Evolutionary conservation across 371 early-diverging fungal genomes (phyloP).

Genomic region (Circinella umbellata): DNA sequence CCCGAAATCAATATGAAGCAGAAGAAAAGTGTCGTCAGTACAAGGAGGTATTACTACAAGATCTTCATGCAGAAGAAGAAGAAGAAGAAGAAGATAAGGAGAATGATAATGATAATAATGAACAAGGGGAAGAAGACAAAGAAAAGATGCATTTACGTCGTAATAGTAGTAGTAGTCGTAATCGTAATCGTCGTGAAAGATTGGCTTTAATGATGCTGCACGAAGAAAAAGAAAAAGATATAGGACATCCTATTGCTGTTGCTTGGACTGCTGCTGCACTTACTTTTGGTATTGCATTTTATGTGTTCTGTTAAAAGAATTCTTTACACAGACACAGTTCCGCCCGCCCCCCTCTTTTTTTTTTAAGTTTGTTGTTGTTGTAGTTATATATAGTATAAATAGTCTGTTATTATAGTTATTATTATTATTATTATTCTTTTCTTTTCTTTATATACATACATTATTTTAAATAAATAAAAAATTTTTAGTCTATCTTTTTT

Average conservation of each 20-base stretch:
- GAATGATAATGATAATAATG: background rate
- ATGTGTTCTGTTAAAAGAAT: background rate
- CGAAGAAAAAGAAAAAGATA: background rate
- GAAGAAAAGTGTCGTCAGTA: conserved; percentile 6
- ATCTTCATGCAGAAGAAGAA: background rate
- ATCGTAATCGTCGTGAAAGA: background rate
- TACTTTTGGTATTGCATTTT: conserved; percentile 13
- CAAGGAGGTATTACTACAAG: conserved; percentile 4
- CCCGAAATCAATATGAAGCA: background rate
- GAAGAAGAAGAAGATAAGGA: background rate
- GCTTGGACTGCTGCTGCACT: conserved; percentile 15
- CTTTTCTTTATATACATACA: too few relatives aligned
- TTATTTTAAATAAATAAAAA: too few relatives aligned
- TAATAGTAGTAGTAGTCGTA: background rate
- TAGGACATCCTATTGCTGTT: conserved; percentile 8
- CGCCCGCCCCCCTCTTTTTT: background rate
- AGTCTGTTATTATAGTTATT: too few relatives aligned
- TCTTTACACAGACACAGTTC: background rate
- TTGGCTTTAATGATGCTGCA: background rate
- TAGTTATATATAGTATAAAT: background rate
- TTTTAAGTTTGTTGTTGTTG: background rate
- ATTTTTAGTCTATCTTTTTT: too few relatives aligned
- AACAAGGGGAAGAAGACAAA: background rate
- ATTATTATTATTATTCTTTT: too few relatives aligned
- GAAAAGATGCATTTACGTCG: background rate